Percentiles rank a stretch among this genome's conserved stretches.
phyloP scores from a whole-genome alignment of 768 basidiomycete species.

The Grammothele lineata region DNA sequence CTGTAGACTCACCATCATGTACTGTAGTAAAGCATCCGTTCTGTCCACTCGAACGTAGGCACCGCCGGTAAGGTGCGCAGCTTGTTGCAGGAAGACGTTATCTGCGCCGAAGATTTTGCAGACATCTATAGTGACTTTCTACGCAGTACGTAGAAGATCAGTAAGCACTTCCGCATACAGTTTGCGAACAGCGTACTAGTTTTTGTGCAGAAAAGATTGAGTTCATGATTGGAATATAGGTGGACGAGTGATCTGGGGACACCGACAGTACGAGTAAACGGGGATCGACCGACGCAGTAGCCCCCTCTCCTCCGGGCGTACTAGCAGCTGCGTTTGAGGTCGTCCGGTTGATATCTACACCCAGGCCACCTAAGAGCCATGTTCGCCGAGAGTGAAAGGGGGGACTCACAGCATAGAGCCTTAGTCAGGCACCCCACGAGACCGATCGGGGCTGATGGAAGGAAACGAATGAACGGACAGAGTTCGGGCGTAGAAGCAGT shows the following conservation, averaged over 20 bases:
- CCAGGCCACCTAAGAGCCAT: constrained; percentile 37
- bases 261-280: constrained; percentile 81
- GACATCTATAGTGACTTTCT: constrained; percentile 98
- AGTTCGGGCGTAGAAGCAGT: too few relatives aligned
- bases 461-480: too few relatives aligned
- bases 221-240: constrained; percentile 99
- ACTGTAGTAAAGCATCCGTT: constrained; percentile 86
- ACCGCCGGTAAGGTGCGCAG: constrained; percentile 91
- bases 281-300: constrained; percentile 39
- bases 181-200: too few relatives aligned
- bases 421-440: constrained; percentile 90
- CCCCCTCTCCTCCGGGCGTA: constrained; percentile 26
- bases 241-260: constrained; percentile 82
- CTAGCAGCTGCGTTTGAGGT: constrained; percentile 30
- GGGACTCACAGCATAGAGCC: constrained; percentile 76
- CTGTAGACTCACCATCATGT: constrained; percentile 62
- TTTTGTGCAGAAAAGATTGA: constrained; percentile 99
- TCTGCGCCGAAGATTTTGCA: constrained; percentile 88
- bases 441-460: constrained; percentile 49
- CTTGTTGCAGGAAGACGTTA: constrained; percentile 95
- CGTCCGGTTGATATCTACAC: constrained; percentile 63
- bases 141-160: background rate
- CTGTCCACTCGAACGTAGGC: constrained; percentile 84
- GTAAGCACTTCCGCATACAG: too few relatives aligned
- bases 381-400: background rate